A percentile compares a stretch with the other conserved stretches of the same genome.
Evolutionary conservation across 2,329 filamentous ascomycete genomes (phyloP).

Genomic region (Penicillium sp.): DNA sequence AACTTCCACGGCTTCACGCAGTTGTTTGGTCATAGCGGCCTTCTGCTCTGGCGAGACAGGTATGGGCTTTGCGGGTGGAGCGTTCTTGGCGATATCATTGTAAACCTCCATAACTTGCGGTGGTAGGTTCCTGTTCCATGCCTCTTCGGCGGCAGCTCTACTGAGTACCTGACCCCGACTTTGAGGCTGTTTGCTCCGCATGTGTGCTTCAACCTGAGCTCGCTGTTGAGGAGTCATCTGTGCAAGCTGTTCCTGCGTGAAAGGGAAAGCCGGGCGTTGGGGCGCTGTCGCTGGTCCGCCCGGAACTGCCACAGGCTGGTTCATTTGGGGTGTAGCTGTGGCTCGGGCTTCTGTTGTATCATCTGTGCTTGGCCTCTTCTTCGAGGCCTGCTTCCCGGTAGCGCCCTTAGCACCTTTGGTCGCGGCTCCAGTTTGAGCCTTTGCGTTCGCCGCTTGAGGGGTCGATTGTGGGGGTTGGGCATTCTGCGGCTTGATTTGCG

Average conservation of each 20-base stretch:
- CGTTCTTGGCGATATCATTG: conserved; percentile 30
- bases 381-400: conserved; percentile 27
- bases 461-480: conserved; percentile 20
- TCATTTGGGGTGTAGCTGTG: conserved; percentile 27
- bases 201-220: conserved; percentile 29
- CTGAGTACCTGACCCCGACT: conserved; percentile 24
- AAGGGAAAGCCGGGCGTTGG: conserved; percentile 17
- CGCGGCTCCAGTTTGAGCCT: conserved; percentile 22
- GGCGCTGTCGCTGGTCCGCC: conserved; percentile 16
- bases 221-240: conserved; percentile 38
- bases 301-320: conserved; percentile 18
- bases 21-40: conserved; percentile 32
- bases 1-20: conserved; percentile 36
- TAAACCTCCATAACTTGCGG: conserved; percentile 35
- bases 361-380: conserved; percentile 41
- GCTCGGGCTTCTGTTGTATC: conserved; percentile 40
- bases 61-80: conserved; percentile 26
- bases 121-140: conserved; percentile 32
- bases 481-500: conserved; percentile 21
- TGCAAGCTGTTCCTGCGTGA: conserved; percentile 32
- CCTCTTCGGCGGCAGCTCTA: conserved; percentile 31
- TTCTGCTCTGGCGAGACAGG: conserved; percentile 34
- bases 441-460: conserved; percentile 25
- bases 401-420: conserved; percentile 24
- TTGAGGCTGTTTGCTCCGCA: conserved; percentile 30